Conservation (phyloP, 78 protist species). For the Dictyostelium firmibasis region DNA sequence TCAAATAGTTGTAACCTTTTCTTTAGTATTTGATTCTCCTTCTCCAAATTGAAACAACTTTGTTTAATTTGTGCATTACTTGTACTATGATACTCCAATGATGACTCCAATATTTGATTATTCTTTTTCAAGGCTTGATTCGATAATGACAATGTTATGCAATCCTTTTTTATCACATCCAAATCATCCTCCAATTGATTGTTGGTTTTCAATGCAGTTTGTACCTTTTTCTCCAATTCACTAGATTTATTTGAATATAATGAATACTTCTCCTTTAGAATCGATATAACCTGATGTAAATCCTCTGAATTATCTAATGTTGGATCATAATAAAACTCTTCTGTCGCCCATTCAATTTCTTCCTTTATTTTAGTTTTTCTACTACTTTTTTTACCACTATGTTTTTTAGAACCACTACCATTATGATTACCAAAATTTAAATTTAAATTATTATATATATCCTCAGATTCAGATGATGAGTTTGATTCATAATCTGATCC, state of each 20-base stretch:
- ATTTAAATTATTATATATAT: not conserved
- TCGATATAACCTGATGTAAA: constrained; percentile 38
- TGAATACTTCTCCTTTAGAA: constrained; percentile 59
- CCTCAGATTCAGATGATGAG: not conserved
- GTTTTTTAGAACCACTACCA: not conserved
- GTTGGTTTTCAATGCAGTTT: constrained; percentile 26
- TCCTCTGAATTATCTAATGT: constrained; percentile 28
- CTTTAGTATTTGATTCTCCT: constrained; percentile 9
- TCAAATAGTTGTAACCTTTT: constrained; percentile 13
- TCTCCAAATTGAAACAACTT: constrained; percentile 1
- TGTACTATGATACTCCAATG: not conserved
- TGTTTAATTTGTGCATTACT: not conserved
- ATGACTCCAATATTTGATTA: constrained; percentile 17
- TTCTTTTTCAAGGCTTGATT: constrained; percentile 41
- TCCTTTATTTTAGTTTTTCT: not conserved
- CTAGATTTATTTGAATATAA: not conserved
- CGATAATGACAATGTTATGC: constrained; percentile 29
- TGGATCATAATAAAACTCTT: constrained; percentile 75
- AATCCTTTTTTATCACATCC: constrained; percentile 24
- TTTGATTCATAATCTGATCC: not conserved
- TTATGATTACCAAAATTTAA: not conserved
- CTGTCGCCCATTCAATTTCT: constrained; percentile 65
- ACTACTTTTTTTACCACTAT: not conserved
- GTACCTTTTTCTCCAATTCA: constrained; percentile 52
- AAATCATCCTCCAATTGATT: constrained; percentile 55